These are phyloP conservation scores for Phytophthora chlamydospora DNA, from an alignment of 352 stramenopile genomes.

Conservation along the genomic window DNA sequence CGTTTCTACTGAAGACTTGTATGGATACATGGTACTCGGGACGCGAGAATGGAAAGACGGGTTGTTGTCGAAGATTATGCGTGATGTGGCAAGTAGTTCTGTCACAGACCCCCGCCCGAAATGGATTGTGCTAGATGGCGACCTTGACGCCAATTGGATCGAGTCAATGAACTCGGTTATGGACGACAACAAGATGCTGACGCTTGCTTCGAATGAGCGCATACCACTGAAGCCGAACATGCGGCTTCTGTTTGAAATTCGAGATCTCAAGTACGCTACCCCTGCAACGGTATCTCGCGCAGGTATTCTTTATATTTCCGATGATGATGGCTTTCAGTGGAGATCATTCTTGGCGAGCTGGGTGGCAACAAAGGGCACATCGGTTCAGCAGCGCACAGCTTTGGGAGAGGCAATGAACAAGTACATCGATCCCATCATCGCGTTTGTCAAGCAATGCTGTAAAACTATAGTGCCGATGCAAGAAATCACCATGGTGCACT, in stretches of 20 bases:
- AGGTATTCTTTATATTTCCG: constrained; percentile 96
- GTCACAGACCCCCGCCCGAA: constrained; percentile 80
- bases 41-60: constrained; percentile 97
- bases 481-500: constrained; percentile 92
- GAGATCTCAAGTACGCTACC: constrained; percentile 94
- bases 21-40: constrained; percentile 94
- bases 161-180: constrained; percentile 92
- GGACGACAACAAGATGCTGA: constrained; percentile 92
- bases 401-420: constrained; percentile 77
- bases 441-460: constrained; percentile 88
- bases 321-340: constrained; percentile 93
- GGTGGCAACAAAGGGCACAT: constrained; percentile 77
- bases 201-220: constrained; percentile 94
- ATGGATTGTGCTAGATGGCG: constrained; percentile 96
- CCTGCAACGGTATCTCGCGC: constrained; percentile 94
- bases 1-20: constrained; percentile 96
- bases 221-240: constrained; percentile 96
- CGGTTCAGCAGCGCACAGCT: constrained; percentile 53
- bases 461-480: constrained; percentile 91
- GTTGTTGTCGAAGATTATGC: constrained; percentile 94
- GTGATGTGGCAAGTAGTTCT: constrained; percentile 82
- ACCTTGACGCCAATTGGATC: constrained; percentile 89
- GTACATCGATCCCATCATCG: constrained; percentile 88
- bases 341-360: constrained; percentile 92
- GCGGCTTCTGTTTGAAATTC: constrained; percentile 96